Conservation (phyloP, 495 filamentous ascomycete species). For the Xylaria intraflava region DNA sequence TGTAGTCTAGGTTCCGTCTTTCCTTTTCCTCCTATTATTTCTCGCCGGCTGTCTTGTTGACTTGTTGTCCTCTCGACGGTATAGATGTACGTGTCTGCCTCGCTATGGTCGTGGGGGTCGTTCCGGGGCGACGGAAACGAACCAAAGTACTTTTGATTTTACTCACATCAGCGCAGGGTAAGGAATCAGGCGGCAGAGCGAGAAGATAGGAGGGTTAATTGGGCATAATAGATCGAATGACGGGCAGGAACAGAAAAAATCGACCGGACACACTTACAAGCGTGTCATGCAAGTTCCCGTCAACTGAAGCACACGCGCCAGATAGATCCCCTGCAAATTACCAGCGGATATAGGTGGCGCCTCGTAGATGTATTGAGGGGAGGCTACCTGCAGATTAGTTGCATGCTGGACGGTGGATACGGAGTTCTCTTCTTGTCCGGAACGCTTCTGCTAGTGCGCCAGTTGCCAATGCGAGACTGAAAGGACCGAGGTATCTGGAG, state of each 20-base stretch:
- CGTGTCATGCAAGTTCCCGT: constrained; percentile 27
- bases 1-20: neutral
- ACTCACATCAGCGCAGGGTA: neutral
- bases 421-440: constrained; percentile 17
- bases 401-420: constrained; percentile 19
- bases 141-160: neutral
- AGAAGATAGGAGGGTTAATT: constrained; percentile 13
- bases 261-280: constrained; percentile 25
- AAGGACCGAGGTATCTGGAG: too few species aligned
- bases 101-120: neutral
- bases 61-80: neutral
- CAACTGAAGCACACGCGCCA: constrained; percentile 23
- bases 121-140: neutral
- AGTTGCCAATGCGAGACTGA: constrained; percentile 8
- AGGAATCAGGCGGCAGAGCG: neutral
- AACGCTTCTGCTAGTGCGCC: constrained; percentile 10
- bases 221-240: constrained; percentile 18
- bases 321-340: constrained; percentile 25
- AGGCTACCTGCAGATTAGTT: constrained; percentile 27
- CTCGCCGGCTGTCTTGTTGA: neutral
- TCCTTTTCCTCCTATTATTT: neutral
- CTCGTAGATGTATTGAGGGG: constrained; percentile 27
- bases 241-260: constrained; percentile 18
- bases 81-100: neutral
- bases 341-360: constrained; percentile 30